Base-by-base conservation (phyloP, 140 eudicot species). In the Erigeron philadelphicus region DNA sequence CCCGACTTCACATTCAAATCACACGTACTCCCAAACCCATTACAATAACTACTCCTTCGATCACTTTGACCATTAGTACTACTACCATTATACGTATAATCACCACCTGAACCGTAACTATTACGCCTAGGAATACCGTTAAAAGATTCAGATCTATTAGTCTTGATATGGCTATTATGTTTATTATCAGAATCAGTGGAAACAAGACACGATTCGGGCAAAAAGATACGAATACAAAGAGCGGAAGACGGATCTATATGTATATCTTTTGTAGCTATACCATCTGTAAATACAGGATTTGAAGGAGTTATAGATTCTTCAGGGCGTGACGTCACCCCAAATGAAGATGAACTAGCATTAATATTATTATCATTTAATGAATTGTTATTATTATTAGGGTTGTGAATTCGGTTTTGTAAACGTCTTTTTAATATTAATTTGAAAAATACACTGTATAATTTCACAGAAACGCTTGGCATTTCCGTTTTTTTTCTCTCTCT, bases 391-490 rank as follows among this genome's bases (percentile, higher is more conserved):
- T 13, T 54, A 72, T 66, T 72, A 75, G 85, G 84, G 72, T 66
- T 76, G 76, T 88, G 96, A 64, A 84, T 75, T 68, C 88, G 95
- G 67, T 75, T 84, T 66, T 93, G 95, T 53, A 93, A 79, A 12
- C 96, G 87, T 71, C 92, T 88, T 71, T 93, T 89, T 16, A 93
- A 75, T 67, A 93, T 49, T 53, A 89, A 79, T 80, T 93, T 93
- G 81, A 93, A 89, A 66, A 86, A 80, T 0, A 93, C 81, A 79
- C 98, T 93, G 85, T 93, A 93, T 9, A 93, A 67, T 77, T 93
- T 93, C 64, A 93, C 96, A 43, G 90, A 85, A 48, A 93, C 95
- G 83, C 92, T 88, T 64, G 98, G 98, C 96, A 88, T 91, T 79
- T 80, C 80, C 25, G 6, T 31, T 31, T 31, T 1, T 31, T 31